A percentile compares a stretch with the other conserved stretches of the same genome.
Evolutionary conservation across 202 grass and related monocot genomes (phyloP).

Genomic region (Zizania palustris): DNA sequence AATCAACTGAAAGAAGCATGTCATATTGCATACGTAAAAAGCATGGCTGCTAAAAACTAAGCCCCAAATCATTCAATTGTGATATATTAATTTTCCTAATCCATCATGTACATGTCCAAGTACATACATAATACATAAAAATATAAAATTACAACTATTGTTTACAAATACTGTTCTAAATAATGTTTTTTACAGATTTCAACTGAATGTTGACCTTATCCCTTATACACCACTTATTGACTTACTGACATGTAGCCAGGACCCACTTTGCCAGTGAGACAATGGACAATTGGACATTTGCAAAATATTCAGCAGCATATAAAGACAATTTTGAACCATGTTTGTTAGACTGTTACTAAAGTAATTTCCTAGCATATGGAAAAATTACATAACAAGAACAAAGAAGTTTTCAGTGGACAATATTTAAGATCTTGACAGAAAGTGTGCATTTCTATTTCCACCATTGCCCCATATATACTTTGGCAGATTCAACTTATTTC

Average conservation of each 20-base stretch:
- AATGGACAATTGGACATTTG: too few species aligned
- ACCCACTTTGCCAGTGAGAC: too few species aligned
- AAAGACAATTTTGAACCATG: too few species aligned
- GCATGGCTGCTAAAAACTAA: background rate
- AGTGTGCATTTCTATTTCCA: background rate
- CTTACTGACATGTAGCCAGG: too few species aligned
- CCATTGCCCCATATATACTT: background rate
- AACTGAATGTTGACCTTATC: too few species aligned
- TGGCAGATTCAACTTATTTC: background rate
- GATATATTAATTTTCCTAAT: slow-evolving; percentile 9
- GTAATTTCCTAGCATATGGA: background rate
- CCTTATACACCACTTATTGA: too few species aligned
- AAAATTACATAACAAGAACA: background rate
- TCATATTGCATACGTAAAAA: too few species aligned
- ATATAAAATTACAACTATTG: background rate
- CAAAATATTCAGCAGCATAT: too few species aligned
- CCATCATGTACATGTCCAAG: background rate
- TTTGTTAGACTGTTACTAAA: too few species aligned
- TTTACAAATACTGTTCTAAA: background rate
- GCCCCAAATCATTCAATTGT: background rate
- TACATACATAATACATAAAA: too few species aligned
- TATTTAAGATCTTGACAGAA: slow-evolving; percentile 9
- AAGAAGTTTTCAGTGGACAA: background rate
- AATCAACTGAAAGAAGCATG: too few species aligned
- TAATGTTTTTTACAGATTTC: too few species aligned